These are phyloP conservation scores for Diplodia intermedia DNA, from an alignment of 2,329 filamentous ascomycete species.

Conservation along the genomic window DNA sequence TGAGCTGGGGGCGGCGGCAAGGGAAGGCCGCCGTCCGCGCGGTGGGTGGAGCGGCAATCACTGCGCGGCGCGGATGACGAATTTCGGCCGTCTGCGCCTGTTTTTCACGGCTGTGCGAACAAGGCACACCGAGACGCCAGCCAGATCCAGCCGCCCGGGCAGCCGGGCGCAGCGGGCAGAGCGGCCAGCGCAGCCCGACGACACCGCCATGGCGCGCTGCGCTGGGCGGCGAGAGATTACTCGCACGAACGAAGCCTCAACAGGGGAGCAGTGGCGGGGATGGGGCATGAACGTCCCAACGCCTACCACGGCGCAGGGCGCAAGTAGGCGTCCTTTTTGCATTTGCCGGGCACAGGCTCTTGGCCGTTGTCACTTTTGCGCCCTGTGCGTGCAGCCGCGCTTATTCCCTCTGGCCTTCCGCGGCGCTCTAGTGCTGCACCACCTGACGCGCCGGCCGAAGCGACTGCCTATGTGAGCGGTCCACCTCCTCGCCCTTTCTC, in stretches of 20 bases:
- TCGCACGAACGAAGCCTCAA: constrained; percentile 1
- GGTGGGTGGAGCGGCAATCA: constrained; percentile 9
- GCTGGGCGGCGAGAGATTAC: constrained; percentile 21
- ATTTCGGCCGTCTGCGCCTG: constrained; percentile 11
- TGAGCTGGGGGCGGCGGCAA: constrained; percentile 11
- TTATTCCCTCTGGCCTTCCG: constrained; percentile 26
- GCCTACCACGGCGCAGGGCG: constrained; percentile 14
- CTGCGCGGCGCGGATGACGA: constrained; percentile 20
- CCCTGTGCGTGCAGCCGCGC: constrained; percentile 23
- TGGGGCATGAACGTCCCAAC: constrained; percentile 24
- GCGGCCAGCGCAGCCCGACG: constrained; percentile 26
- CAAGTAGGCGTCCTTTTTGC: constrained; percentile 3
- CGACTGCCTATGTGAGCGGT: constrained; percentile 26
- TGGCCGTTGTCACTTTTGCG: constrained; percentile 23
- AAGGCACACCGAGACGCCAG: constrained; percentile 18
- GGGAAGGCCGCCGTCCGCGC: background rate
- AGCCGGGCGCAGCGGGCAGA: constrained; percentile 5
- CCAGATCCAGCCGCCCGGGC: constrained; percentile 16
- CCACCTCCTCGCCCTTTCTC: constrained; percentile 29
- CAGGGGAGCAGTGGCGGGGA: constrained; percentile 12
- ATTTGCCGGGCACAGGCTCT: constrained; percentile 24
- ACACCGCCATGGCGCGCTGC: constrained; percentile 19
- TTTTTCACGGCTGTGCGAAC: constrained; percentile 9
- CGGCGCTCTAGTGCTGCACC: constrained; percentile 26
- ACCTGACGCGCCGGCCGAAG: constrained; percentile 22